Base-by-base conservation (phyloP, 179 eudicot genomes). In the Corrigiola litoralis region DNA sequence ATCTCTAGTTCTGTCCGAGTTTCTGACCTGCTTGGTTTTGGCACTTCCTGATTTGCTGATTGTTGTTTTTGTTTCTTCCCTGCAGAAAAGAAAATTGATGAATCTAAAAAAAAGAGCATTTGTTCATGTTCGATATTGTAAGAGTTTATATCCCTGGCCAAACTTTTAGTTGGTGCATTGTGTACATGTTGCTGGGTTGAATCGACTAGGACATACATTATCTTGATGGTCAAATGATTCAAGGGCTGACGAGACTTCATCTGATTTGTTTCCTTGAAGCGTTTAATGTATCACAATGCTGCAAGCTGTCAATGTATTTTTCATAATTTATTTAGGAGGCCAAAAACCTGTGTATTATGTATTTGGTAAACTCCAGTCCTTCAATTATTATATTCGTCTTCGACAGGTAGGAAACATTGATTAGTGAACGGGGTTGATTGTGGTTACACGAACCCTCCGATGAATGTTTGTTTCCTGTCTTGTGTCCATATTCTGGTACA, bases 41-140 rank as follows among this genome's bases (percentile, higher is more conserved):
- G 9, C 0, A 18, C 44, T 2, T 47, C 23, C 34, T 13, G 21
- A 18, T 48, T 20, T 14, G 12, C 16, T 53, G 40, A 49, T 37
- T 40, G 38, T 27, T 17, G 34, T 38, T 38, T 29, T 6, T 63
- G 10, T 40, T 37, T 56, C 27, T 27, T 21, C 37, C 27, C 3
- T 38, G 75, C 75, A 71, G 75, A 65, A 57, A 71, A 71, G 58
- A 71, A 71, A 61, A 16, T 71, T 17, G 75, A 71, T 28, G 75
- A 71, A 14, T 38, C 65, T 48, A 52, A 71, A 57, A 71, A 60
- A 36, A 71, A 58, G 46, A 20, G 59, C 65, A 37, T 47, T 1
- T 71, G 75, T 71, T 56, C 75, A 37, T 71, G 75, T 48, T 64
- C 75, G 18, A 71, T 71, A 71, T 20, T 71, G 60, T 71, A 52